Conservation (phyloP, 768 basidiomycete genomes). For the Gelatoporia subvermispora region DNA sequence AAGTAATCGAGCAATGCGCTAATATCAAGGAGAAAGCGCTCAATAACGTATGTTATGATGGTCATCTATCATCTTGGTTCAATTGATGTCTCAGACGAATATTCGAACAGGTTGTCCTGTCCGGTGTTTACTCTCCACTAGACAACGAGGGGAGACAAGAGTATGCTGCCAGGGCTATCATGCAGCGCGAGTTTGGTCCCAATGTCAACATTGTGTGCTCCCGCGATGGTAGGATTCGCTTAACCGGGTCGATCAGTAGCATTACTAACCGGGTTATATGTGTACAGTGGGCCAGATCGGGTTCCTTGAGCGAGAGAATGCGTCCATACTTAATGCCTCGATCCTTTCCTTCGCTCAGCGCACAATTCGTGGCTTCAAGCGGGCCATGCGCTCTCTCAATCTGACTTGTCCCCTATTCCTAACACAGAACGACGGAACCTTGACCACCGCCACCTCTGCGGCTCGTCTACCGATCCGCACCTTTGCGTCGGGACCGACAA, state of each 20-base stretch:
- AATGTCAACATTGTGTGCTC: conserved; percentile 24
- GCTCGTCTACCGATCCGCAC: conserved; percentile 58
- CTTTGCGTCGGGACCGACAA: conserved; percentile 46
- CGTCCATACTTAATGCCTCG: conserved; percentile 62
- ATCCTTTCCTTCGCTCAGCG: conserved; percentile 53
- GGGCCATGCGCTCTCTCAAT: conserved; percentile 42
- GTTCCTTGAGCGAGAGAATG: conserved; percentile 62
- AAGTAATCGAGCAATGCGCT: conserved; percentile 41
- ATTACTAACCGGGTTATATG: not conserved
- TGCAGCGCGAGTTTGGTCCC: conserved; percentile 37
- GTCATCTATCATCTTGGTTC: not conserved
- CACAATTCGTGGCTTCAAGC: conserved; percentile 50
- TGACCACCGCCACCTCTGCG: conserved; percentile 45
- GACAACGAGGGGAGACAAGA: conserved; percentile 43
- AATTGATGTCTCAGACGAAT: not conserved
- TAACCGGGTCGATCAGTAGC: not conserved
- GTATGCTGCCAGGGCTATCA: conserved; percentile 38
- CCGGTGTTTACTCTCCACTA: conserved; percentile 45
- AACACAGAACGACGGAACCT: conserved; percentile 58
- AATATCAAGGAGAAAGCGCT: conserved; percentile 29
- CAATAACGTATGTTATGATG: conserved; percentile 12
- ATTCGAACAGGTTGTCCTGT: conserved; percentile 33
- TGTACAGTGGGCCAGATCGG: conserved; percentile 49
- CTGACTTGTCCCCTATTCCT: conserved; percentile 48
- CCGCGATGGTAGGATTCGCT: conserved; percentile 15